Percentiles rank a stretch among this genome's conserved stretches.
Evolutionary conservation across 208 protist genomes (phyloP).

Genomic region (Angomonas desouzai): DNA sequence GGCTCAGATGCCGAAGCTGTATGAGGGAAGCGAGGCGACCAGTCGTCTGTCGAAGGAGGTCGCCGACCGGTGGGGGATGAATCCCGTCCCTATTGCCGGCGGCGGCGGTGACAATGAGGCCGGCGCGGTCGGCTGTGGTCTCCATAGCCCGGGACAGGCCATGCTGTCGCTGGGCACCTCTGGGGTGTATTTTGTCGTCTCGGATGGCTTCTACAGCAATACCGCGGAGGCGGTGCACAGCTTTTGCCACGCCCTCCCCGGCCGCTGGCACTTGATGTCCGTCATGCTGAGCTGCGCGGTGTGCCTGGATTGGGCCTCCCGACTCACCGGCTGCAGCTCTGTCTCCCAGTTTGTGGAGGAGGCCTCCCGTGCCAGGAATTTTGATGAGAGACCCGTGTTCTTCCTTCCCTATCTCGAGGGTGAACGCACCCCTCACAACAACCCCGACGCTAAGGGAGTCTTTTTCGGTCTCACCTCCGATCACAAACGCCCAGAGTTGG

Average conservation of each 20-base stretch:
- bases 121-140: constrained; percentile 54
- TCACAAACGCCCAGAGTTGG: constrained; percentile 50
- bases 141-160: constrained; percentile 65
- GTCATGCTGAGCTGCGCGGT: constrained; percentile 76
- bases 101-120: constrained; percentile 78
- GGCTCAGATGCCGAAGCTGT: constrained; percentile 69
- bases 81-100: constrained; percentile 48
- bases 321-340: constrained; percentile 53
- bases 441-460: constrained; percentile 64
- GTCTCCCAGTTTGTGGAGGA: constrained; percentile 56
- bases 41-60: constrained; percentile 36
- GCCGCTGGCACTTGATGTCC: constrained; percentile 76
- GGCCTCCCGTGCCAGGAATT: constrained; percentile 40
- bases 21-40: constrained; percentile 59
- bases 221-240: constrained; percentile 74
- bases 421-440: constrained; percentile 77
- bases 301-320: constrained; percentile 71
- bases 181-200: constrained; percentile 83
- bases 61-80: constrained; percentile 53
- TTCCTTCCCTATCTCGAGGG: constrained; percentile 73
- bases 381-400: constrained; percentile 53
- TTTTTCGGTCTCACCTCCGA: constrained; percentile 75
- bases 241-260: constrained; percentile 75
- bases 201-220: constrained; percentile 68
- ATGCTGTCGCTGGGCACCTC: constrained; percentile 82